phyloP scores from a whole-genome alignment of 768 basidiomycete species.

The Trametes elegans region DNA sequence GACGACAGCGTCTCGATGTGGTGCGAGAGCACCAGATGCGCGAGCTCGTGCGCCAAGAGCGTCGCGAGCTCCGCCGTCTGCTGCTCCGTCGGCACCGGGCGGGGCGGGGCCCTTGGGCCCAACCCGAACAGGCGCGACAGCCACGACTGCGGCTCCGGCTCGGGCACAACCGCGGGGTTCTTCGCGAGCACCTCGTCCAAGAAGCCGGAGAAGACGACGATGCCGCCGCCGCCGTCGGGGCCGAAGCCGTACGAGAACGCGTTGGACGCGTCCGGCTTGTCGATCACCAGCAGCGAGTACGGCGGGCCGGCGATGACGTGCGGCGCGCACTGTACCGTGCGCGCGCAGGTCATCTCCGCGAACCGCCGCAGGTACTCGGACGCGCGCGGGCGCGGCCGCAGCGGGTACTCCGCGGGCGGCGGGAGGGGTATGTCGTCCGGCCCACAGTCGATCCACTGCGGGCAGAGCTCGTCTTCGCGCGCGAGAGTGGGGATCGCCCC shows the following conservation, averaged over 20 bases:
- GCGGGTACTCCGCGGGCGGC: conserved; percentile 78
- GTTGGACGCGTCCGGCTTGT: conserved; percentile 79
- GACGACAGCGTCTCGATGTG: conserved; percentile 92
- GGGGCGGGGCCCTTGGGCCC: conserved; percentile 32
- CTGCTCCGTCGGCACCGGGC: conserved; percentile 64
- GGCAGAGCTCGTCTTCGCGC: conserved; percentile 51
- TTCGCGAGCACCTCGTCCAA: conserved; percentile 78
- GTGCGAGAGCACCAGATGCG: conserved; percentile 87
- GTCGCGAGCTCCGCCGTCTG: conserved; percentile 90
- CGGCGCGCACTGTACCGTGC: conserved; percentile 41
- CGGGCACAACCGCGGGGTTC: conserved; percentile 29
- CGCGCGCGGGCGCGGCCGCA: conserved; percentile 81
- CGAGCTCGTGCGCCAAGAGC: conserved; percentile 89
- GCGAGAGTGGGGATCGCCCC: conserved; percentile 65
- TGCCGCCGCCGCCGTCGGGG: conserved; percentile 85
- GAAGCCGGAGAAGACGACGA: conserved; percentile 94
- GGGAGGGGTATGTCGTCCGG: conserved; percentile 60
- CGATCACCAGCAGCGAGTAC: conserved; percentile 87
- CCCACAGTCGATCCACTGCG: conserved; percentile 54
- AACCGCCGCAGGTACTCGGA: conserved; percentile 65
- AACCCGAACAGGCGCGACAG: conserved; percentile 44
- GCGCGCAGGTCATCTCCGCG: conserved; percentile 48
- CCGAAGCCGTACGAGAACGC: conserved; percentile 97
- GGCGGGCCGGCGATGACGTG: conserved; percentile 77
- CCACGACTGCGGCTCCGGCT: conserved; percentile 29